Evolutionary conservation across 1,284 basidiomycete species (phyloP).

Genomic region (Trametes pubescens): DNA sequence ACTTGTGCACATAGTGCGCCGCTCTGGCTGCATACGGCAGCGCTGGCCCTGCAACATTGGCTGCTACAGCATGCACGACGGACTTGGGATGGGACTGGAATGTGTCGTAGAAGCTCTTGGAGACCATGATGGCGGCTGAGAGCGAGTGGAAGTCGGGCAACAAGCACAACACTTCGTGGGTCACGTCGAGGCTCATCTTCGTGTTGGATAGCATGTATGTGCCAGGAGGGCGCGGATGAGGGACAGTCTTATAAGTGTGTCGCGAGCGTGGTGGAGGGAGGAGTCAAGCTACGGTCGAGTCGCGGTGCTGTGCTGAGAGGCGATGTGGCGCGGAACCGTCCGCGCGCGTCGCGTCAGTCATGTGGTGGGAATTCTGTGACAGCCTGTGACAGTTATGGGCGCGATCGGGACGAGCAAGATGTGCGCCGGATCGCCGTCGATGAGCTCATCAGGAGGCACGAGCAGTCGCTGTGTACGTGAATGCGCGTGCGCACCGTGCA

Average conservation of each 20-base stretch:
- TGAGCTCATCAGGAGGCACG: neutral
- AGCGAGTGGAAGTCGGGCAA: slow-evolving; percentile 24
- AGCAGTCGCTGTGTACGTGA: slow-evolving; percentile 1
- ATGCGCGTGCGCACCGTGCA: too few relatives aligned
- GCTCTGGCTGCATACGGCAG: slow-evolving; percentile 44
- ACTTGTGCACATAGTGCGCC: slow-evolving; percentile 22
- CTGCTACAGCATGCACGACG: slow-evolving; percentile 43
- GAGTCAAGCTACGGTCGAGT: slow-evolving; percentile 16
- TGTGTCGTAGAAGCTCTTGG: slow-evolving; percentile 44
- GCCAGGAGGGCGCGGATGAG: neutral
- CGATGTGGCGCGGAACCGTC: neutral
- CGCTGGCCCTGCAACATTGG: slow-evolving; percentile 46
- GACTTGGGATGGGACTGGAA: slow-evolving; percentile 45
- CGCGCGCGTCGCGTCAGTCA: slow-evolving; percentile 19
- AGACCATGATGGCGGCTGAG: slow-evolving; percentile 37
- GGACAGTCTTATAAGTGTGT: neutral
- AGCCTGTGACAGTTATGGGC: neutral
- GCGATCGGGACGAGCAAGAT: neutral
- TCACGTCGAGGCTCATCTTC: slow-evolving; percentile 20
- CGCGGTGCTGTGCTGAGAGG: neutral
- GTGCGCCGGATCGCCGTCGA: neutral
- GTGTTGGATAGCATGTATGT: slow-evolving; percentile 1
- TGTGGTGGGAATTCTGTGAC: slow-evolving; percentile 15
- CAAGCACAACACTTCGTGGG: slow-evolving; percentile 26
- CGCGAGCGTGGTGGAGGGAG: neutral